Percentiles rank a stretch among this genome's conserved stretches.
These are phyloP conservation scores for cucumber (Cucumis sativus) DNA, from an alignment of 306 rosid genomes.

Conservation along the genomic window Cucumber_9930_V3 NC_026656.2:17425001-17425500, in stretches of 20 bases:
- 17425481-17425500: constrained; percentile 48
- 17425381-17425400: constrained; percentile 47
- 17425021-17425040: neutral
- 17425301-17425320: constrained; percentile 48
- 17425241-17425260: constrained; percentile 86
- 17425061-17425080: neutral
- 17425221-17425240: constrained; percentile 72
- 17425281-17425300: constrained; percentile 52
- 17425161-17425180: neutral
- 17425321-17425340: constrained; percentile 70
- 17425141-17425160: neutral
- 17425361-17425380: constrained; percentile 43
- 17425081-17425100: neutral
- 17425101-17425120: neutral
- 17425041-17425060: neutral
- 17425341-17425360: constrained; percentile 66
- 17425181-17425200: constrained; percentile 12
- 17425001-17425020: neutral
- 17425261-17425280: constrained; percentile 79
- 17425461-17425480: constrained; percentile 63
- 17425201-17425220: constrained; percentile 22
- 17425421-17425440: constrained; percentile 39
- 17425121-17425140: neutral
- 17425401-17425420: constrained; percentile 56
- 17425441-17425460: constrained; percentile 36